These are phyloP conservation scores for Ceriops tagal DNA, from an alignment of 345 rosid species.

Conservation along the genomic window DNA sequence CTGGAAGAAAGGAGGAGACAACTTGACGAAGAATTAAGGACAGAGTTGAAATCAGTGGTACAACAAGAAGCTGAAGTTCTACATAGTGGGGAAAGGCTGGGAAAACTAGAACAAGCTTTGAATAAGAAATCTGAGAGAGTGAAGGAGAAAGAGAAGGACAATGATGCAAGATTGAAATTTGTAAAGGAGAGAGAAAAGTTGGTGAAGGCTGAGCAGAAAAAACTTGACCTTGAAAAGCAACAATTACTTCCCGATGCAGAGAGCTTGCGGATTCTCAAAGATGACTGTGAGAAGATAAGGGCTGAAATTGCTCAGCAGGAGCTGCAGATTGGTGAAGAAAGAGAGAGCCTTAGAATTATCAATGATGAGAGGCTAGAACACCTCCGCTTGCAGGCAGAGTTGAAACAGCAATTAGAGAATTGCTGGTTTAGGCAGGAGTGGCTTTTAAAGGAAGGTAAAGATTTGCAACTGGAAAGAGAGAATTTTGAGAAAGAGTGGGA, in stretches of 20 bases:
- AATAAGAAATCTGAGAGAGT: conserved; percentile 48
- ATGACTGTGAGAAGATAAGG: conserved; percentile 59
- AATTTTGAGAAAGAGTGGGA: conserved; percentile 83
- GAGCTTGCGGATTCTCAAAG: conserved; percentile 45
- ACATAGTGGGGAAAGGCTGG: conserved; percentile 54
- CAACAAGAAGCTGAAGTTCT: conserved; percentile 44
- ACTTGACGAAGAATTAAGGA: conserved; percentile 54
- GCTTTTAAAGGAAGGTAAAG: conserved; percentile 59
- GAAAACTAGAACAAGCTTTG: conserved; percentile 51
- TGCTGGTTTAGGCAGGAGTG: conserved; percentile 51
- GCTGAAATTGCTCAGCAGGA: conserved; percentile 58
- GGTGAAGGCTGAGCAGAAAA: conserved; percentile 59
- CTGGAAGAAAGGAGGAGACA: conserved; percentile 51
- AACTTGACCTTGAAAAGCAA: conserved; percentile 47
- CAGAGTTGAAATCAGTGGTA: conserved; percentile 44
- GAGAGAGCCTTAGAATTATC: conserved; percentile 48
- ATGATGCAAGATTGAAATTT: conserved; percentile 50
- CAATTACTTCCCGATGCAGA: conserved; percentile 52
- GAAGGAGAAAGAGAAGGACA: conserved; percentile 72
- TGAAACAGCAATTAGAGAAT: conserved; percentile 59
- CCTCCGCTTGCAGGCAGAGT: conserved; percentile 51
- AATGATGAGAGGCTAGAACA: conserved; percentile 67
- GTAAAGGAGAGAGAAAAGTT: conserved; percentile 55
- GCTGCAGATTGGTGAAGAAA: conserved; percentile 48
- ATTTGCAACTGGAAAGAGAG: conserved; percentile 61